Base-by-base conservation (phyloP, 768 basidiomycete genomes). In the Albatrellus ellisii region DNA sequence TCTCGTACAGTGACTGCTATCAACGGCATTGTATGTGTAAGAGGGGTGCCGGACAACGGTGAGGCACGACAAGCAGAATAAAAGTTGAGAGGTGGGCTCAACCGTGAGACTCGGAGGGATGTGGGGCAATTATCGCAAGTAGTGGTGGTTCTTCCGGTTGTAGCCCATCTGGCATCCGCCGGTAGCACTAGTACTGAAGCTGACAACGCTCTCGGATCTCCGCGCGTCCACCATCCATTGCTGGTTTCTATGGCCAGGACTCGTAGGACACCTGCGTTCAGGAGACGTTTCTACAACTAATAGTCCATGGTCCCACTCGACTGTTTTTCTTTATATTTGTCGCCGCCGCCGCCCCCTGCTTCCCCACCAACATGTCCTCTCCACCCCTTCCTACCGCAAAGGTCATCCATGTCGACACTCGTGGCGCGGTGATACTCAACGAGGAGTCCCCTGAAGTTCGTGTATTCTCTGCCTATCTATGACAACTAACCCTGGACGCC, bases 361-460 rank as follows among this genome's bases (percentile, higher is more conserved):
- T 25, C 29, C 26, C n/a, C 21, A 38, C 25, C 12, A 36, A 24
- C 31, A 50, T 48, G 49, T 45, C 49, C 18, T 47, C 81, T 28
- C 70, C 80, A 33, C 65, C 80, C 33, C 65, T 94, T 44, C 91
- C 91, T 29, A 73, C 75, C 26, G 77, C 87, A 25, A 81, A 75
- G 60, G 78, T 86, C 40, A 94, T 97, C 56, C 87, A 88, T 59
- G 92, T 97, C 54, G 89, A 95, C 54, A 95, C 90, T 21, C 76
- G 88, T 49, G 92, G 92, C 12, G 92, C 92, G 12, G 71, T 94
- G 45, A 95, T 97, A 49, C 68, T 97, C 27, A 77, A 84, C 36
- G 91, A 95, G 62, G 91, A 91, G 57, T 95, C 92, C 3, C 88
- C 87, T 26, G 87, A 91, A 70, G 91, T 91, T 54, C 59, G 77